Conservation (phyloP, 768 basidiomycete species). For the Gymnopilus dilepis region DNA sequence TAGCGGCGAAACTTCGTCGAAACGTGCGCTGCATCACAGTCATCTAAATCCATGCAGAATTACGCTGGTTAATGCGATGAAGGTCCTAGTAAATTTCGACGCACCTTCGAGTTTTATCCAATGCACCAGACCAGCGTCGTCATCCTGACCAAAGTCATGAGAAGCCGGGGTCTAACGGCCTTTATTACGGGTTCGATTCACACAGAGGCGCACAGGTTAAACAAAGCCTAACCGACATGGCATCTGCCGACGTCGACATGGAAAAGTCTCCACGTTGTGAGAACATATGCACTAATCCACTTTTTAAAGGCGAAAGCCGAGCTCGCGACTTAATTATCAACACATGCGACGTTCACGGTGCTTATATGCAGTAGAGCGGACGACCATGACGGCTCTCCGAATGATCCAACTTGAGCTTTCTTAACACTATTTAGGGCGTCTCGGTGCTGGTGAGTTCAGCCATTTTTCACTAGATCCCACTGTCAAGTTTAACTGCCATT, state of each 20-base stretch:
- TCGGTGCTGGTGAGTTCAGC: not conserved
- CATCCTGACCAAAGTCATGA: not conserved
- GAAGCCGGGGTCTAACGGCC: not conserved
- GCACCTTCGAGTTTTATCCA: not conserved
- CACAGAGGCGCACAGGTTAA: not conserved
- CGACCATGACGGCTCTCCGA: constrained; percentile 1
- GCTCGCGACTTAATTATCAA: constrained; percentile 2
- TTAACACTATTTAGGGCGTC: not conserved
- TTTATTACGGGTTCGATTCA: not conserved
- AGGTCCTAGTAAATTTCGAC: not conserved
- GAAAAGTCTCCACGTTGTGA: constrained; percentile 1
- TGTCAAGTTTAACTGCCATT: not conserved
- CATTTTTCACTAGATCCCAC: not conserved
- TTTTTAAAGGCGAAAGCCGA: constrained; percentile 5
- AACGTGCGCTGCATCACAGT: constrained; percentile 1
- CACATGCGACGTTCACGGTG: constrained; percentile 4
- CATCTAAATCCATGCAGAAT: not conserved
- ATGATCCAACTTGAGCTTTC: not conserved
- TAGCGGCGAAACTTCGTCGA: constrained; percentile 16
- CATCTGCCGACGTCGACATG: constrained; percentile 5
- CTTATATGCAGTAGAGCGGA: constrained; percentile 6
- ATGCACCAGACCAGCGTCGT: not conserved
- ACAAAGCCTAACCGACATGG: constrained; percentile 4
- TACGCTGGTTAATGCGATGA: not conserved
- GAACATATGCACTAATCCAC: not conserved